These are phyloP conservation scores for Parafenestella ontariensis DNA, from an alignment of 2,329 filamentous ascomycete species.

Conservation along the genomic window DNA sequence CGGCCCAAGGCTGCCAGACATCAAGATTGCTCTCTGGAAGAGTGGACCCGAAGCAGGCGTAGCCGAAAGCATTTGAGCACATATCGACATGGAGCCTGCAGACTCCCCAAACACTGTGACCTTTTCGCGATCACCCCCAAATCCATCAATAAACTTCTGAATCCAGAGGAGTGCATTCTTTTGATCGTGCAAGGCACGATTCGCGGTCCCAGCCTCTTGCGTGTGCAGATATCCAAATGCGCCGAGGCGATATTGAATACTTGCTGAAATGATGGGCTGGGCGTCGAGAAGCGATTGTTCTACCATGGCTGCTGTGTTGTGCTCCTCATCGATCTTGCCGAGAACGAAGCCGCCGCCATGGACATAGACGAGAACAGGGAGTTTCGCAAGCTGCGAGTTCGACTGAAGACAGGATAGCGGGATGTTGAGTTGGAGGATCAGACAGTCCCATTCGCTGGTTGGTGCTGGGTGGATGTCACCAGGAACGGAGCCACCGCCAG, in stretches of 20 bases:
- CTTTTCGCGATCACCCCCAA: slow-evolving; percentile 42
- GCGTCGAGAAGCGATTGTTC: slow-evolving; percentile 27
- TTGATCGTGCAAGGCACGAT: slow-evolving; percentile 39
- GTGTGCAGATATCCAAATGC: slow-evolving; percentile 50
- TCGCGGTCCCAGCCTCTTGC: slow-evolving; percentile 40
- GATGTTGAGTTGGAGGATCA: slow-evolving; percentile 34
- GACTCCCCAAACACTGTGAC: slow-evolving; percentile 54
- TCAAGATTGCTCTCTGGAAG: slow-evolving; percentile 28
- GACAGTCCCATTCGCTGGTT: slow-evolving; percentile 21
- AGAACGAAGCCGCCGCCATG: slow-evolving; percentile 60
- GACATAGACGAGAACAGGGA: slow-evolving; percentile 61
- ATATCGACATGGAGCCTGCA: slow-evolving; percentile 50
- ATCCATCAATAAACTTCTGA: slow-evolving; percentile 41
- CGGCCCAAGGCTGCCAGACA: slow-evolving; percentile 28
- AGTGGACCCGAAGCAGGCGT: slow-evolving; percentile 18
- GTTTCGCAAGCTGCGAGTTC: slow-evolving; percentile 4
- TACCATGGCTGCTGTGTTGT: slow-evolving; percentile 32
- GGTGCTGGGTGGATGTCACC: slow-evolving; percentile 7
- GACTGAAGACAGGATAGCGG: slow-evolving; percentile 19
- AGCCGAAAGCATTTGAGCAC: slow-evolving; percentile 30
- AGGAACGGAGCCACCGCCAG: slow-evolving; percentile 23
- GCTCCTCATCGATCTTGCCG: slow-evolving; percentile 39
- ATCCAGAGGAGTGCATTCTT: slow-evolving; percentile 47
- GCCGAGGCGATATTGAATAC: slow-evolving; percentile 37
- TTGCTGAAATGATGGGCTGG: slow-evolving; percentile 22